Evolutionary conservation across 495 filamentous ascomycete genomes (phyloP).

Genomic region (Tuber indicum): DNA sequence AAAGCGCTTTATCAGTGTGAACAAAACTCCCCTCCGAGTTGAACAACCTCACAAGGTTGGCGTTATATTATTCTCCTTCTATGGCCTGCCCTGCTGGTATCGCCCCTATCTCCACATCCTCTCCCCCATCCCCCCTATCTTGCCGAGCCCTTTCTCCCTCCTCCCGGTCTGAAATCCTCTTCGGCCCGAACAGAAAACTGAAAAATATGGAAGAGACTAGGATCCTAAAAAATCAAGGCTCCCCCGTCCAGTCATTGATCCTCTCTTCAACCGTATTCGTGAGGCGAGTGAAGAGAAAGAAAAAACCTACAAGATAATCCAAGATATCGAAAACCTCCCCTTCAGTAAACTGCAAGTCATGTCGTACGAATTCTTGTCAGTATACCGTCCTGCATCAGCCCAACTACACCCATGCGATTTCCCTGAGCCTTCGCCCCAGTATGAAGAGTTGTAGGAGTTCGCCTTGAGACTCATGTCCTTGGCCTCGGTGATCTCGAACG

Average conservation of each 20-base stretch:
- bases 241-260: background rate
- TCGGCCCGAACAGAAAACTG: background rate
- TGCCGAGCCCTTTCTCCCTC: background rate
- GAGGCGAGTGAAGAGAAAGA: background rate
- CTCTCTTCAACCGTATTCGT: background rate
- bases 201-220: background rate
- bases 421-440: background rate
- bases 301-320: background rate
- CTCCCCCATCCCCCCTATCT: background rate
- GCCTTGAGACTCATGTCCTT: background rate
- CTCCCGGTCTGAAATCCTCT: background rate
- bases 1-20: background rate
- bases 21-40: background rate
- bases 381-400: background rate
- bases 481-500: background rate
- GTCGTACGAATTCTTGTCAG: background rate
- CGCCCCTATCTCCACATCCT: background rate
- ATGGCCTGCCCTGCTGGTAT: background rate
- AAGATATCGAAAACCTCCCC: background rate
- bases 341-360: background rate
- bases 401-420: background rate
- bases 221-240: background rate
- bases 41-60: background rate
- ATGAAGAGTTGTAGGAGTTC: background rate
- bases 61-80: background rate